Evolutionary conservation across 768 basidiomycete genomes (phyloP), one percentile per base, ranked within the genome.

Genomic region (Chalciporus chontae): DNA sequence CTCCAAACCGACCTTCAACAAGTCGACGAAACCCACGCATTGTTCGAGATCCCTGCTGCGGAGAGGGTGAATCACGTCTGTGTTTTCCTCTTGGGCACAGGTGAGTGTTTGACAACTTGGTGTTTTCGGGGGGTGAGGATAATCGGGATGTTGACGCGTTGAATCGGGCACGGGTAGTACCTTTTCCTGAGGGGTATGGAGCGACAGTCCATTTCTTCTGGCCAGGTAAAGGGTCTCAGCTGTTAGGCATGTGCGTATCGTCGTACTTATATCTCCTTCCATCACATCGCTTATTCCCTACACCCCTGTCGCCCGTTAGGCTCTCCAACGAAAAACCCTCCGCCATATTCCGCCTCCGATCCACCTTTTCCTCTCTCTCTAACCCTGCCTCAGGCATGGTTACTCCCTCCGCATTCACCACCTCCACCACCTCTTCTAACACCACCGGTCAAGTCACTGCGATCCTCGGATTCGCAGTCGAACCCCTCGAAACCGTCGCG

Each of bases 321-420:
- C 75, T 94, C 21, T 90, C 90, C 13, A 92, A 92, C 62, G 89
- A 91, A 27, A 92, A 92, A 63, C 90, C 90, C 0, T 90, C 89
- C 10, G 88, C 90, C 0, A 90, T 93, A 61, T 92, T 92, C 70
- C 88, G 90, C 19, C 74, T 92, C 19, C 79, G 84, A 4, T 83
- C 85, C 8, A 78, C 78, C 10, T 85, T 81, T 61, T 73, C 71
- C n/a, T 55, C 73, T 0, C 47, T 61, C 10, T 52, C 69, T 7
- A 53, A 59, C 36, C 62, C 71, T 5, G 59, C 63, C 4, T 63
- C 69, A 2, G 65, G 67, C 4, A 62, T 63, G 57, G 60, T 23
- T 5, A 67, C 65, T 2, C 67, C 52, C n/a, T 63, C 67, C 8
- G 69, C 68, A n/a, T 70, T 67, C 43, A 57, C 66, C 8, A 50